Evolutionary conservation across 176 grass and related monocot species (phyloP).

Genomic region (Musa beccarii): DNA sequence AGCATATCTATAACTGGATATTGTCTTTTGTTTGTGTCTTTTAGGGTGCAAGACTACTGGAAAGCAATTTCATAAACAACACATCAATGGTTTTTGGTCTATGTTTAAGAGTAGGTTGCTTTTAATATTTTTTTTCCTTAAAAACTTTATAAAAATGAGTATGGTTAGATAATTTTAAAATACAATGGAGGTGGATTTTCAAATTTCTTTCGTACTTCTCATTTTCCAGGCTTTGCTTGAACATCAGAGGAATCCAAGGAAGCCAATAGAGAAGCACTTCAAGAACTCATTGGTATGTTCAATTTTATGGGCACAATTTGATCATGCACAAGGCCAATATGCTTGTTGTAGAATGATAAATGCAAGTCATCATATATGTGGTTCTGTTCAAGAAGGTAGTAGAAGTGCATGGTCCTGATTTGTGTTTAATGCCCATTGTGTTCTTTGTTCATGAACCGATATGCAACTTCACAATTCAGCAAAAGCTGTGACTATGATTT

Average conservation of each 20-base stretch:
- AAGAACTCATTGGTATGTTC: constrained; percentile 78
- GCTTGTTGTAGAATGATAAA: constrained; percentile 9
- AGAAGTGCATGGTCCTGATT: neutral
- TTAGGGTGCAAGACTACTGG: constrained; percentile 61
- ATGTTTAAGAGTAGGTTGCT: constrained; percentile 62
- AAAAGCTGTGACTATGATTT: neutral
- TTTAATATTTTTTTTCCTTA: neutral
- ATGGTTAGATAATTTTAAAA: neutral
- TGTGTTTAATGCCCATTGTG: neutral
- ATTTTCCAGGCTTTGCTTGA: constrained; percentile 66
- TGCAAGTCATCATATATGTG: constrained; percentile 13
- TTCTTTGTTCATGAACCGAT: neutral
- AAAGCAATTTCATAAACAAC: constrained; percentile 94
- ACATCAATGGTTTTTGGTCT: constrained; percentile 86
- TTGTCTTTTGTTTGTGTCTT: constrained; percentile 14
- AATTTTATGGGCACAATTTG: constrained; percentile 16
- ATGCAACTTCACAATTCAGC: neutral
- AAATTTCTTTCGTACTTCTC: constrained; percentile 19
- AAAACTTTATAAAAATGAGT: neutral
- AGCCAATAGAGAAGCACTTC: constrained; percentile 73
- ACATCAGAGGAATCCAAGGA: constrained; percentile 83
- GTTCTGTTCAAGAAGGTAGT: neutral
- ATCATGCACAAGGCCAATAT: neutral
- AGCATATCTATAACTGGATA: neutral
- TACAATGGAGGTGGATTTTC: constrained; percentile 1